phyloP scores from a whole-genome alignment of 441 rosid genomes.

The Erodium texanum region DNA sequence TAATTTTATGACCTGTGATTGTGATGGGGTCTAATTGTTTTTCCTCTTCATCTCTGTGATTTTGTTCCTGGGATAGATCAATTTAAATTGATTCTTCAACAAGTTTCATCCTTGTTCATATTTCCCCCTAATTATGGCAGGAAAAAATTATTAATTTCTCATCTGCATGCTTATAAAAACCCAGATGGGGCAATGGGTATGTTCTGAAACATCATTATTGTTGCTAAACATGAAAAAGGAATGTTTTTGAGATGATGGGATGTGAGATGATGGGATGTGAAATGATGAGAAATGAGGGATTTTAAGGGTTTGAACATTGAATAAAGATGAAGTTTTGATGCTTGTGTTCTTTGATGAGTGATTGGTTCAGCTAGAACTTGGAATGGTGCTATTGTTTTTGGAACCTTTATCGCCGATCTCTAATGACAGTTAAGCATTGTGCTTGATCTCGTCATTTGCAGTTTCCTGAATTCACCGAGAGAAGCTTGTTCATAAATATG shows the following conservation, averaged over 20 bases:
- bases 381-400: neutral
- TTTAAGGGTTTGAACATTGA: neutral
- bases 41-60: neutral
- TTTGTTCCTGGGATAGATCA: neutral
- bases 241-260: neutral
- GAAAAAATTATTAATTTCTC: too few species aligned
- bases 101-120: too few species aligned
- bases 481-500: neutral
- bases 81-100: too few species aligned
- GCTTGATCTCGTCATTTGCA: neutral
- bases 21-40: neutral
- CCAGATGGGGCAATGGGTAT: neutral
- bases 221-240: neutral
- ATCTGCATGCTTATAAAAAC: too few species aligned
- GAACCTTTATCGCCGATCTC: neutral
- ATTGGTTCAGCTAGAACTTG: neutral
- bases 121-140: too few species aligned
- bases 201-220: neutral
- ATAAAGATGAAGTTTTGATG: neutral
- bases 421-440: neutral
- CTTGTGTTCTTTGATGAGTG: neutral
- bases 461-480: neutral
- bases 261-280: neutral
- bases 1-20: neutral
- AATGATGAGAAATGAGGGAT: neutral